phyloP scores from a whole-genome alignment of 2,329 filamentous ascomycete genomes.

The Paraphoma sp. region DNA sequence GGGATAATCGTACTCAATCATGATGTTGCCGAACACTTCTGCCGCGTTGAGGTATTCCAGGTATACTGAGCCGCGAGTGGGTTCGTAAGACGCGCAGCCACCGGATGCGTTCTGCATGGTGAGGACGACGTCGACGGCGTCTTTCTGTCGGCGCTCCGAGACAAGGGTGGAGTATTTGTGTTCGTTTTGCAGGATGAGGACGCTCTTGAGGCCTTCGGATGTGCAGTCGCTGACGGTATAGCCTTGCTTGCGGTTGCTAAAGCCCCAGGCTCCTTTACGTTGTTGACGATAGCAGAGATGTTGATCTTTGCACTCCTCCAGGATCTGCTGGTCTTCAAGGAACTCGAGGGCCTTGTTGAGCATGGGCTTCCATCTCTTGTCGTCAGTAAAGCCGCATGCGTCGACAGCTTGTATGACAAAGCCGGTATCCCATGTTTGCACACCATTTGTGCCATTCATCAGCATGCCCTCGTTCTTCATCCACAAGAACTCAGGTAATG shows the following conservation, averaged over 20 bases:
- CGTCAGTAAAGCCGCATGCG: conserved; percentile 77
- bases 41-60: conserved; percentile 91
- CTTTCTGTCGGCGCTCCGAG: conserved; percentile 78
- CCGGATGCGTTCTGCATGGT: conserved; percentile 89
- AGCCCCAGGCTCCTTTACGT: conserved; percentile 93
- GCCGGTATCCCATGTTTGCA: conserved; percentile 95
- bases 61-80: conserved; percentile 75
- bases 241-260: conserved; percentile 89
- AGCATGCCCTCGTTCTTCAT: conserved; percentile 92
- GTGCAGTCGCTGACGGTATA: conserved; percentile 97
- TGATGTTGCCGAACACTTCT: conserved; percentile 95
- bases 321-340: conserved; percentile 89
- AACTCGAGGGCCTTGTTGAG: conserved; percentile 82
- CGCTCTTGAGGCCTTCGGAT: conserved; percentile 85
- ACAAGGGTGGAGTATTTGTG: conserved; percentile 74
- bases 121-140: conserved; percentile 88
- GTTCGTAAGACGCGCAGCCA: conserved; percentile 90
- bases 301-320: conserved; percentile 79
- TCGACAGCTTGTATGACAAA: conserved; percentile 85
- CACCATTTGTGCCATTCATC: conserved; percentile 95
- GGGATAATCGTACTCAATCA: conserved; percentile 98
- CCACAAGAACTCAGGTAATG: conserved; percentile 88
- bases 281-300: conserved; percentile 85
- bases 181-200: conserved; percentile 82
- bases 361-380: conserved; percentile 82